These are phyloP conservation scores for Solanum rostratum DNA, from an alignment of 257 asterid species.

Conservation along the genomic window DNA sequence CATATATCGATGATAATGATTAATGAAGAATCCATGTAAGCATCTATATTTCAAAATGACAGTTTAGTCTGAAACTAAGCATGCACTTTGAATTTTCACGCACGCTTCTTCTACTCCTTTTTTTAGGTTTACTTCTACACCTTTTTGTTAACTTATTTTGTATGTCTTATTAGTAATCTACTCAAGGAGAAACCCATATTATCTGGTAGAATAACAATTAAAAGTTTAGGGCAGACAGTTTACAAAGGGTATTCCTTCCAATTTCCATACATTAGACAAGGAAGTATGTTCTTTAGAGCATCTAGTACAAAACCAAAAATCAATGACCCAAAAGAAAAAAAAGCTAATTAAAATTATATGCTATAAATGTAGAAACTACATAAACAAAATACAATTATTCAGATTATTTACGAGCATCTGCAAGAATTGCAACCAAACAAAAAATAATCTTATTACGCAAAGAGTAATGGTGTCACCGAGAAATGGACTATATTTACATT, in stretches of 20 bases:
- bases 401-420: background rate
- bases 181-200: background rate
- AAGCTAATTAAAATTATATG: background rate
- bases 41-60: background rate
- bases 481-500: background rate
- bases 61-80: background rate
- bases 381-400: background rate
- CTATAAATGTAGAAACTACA: background rate
- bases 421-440: background rate
- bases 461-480: background rate
- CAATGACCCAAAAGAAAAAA: background rate
- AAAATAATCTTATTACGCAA: background rate
- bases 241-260: background rate
- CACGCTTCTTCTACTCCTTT: background rate
- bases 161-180: background rate
- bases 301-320: background rate
- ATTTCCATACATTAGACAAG: background rate
- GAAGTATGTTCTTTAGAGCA: background rate
- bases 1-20: background rate
- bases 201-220: background rate
- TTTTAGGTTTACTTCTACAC: background rate
- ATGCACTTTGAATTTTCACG: background rate
- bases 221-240: background rate
- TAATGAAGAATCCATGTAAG: background rate
- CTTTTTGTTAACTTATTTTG: background rate